Base-by-base conservation (phyloP, 768 basidiomycete genomes). In the Russula olivacea region DNA sequence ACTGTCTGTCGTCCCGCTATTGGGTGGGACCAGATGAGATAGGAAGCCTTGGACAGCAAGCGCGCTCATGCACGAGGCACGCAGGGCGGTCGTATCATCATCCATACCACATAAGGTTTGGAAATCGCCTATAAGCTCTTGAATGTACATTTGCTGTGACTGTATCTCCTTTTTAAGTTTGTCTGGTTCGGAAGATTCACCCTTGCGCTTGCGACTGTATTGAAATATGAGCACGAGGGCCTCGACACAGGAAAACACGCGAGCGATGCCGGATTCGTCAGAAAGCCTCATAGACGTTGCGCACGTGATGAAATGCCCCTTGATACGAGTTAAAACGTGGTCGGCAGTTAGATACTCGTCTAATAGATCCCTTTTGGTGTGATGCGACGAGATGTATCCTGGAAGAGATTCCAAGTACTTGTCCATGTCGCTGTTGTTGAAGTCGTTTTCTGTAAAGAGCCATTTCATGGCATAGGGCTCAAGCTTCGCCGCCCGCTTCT, bases 391-490 rank as follows among this genome's bases (percentile, higher is more conserved):
- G 17, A 63, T 47, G n/a, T 63, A 63, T 19, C 61, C 61, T 11
- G 55, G 56, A 19, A 63, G 61, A 9, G 41, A 55, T 30, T 63
- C 56, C 14, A 58, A 43, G 43, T 52, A 63, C 25, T 45, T 58
- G 50, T 63, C 56, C 61, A 63, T 63, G 28, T 58, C 56, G 14
- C 12, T n/a, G 50, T 63, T 50, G 41, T 51, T 58, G 32, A 63
- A 63, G 30, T 63, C 61, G 6, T 63, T 9, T 15, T 61, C 30
- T 8, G 28, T 50, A 21, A 63, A 57, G 19, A 63, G 50, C 61
- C 61, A 63, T 17, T 40, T 8, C 55, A 63, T 43, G 23, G 61
- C 56, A 9, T 51, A 38, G 32, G 6, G 30, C 32, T 63, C 61
- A 5, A 63, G 61, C 41, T 47, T 25, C 23, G 21, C 41, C 3